Conservation (phyloP, 2,329 filamentous ascomycete species). For the Calonectria montana region DNA sequence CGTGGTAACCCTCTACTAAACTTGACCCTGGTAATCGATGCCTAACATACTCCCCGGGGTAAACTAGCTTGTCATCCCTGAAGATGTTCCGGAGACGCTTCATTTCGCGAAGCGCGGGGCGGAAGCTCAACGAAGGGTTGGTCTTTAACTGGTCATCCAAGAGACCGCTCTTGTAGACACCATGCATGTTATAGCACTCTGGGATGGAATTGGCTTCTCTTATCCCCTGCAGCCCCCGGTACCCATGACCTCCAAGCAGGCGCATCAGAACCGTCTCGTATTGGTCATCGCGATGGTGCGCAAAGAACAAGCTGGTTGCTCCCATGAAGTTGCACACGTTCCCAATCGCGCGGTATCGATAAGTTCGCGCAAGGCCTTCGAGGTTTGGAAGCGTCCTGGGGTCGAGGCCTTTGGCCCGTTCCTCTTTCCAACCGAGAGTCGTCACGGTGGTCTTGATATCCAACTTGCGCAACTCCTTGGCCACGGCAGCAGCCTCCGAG, state of each 20-base stretch:
- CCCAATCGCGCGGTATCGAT: conserved; percentile 80
- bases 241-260: conserved; percentile 73
- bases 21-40: conserved; percentile 32
- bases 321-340: conserved; percentile 62
- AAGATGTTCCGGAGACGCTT: conserved; percentile 44
- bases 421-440: conserved; percentile 60
- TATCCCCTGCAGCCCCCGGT: conserved; percentile 81
- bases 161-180: conserved; percentile 74
- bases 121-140: conserved; percentile 53
- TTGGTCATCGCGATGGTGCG: conserved; percentile 91
- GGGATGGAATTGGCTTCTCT: conserved; percentile 76
- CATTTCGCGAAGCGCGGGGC: conserved; percentile 45
- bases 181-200: conserved; percentile 81
- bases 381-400: conserved; percentile 67
- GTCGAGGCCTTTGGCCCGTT: conserved; percentile 44
- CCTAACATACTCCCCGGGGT: conserved; percentile 27
- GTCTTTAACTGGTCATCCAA: conserved; percentile 56
- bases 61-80: conserved; percentile 41
- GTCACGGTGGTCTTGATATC: conserved; percentile 45
- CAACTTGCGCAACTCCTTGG: conserved; percentile 51
- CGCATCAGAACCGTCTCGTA: conserved; percentile 91
- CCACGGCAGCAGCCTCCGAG: conserved; percentile 63
- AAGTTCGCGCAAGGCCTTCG: conserved; percentile 79
- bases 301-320: conserved; percentile 76
- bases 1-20: conserved; percentile 43